Percentiles rank a stretch among this genome's conserved stretches.
phyloP scores from a whole-genome alignment of 2,329 filamentous ascomycete genomes.

The Hyphodiscus sp. region DNA sequence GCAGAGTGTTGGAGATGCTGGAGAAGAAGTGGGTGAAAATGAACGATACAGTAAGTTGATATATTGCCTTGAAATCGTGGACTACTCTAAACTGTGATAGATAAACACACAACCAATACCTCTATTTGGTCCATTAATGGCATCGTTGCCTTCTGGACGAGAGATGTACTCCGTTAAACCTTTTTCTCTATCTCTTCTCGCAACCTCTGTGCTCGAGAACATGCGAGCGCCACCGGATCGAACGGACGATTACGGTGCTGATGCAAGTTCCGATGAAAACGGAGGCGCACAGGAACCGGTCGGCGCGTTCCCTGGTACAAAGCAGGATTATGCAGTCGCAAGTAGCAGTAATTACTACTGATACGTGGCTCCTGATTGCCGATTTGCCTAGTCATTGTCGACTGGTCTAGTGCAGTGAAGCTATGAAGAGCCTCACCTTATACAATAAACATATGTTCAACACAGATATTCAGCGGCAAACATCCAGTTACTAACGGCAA shows the following conservation, averaged over 20 bases:
- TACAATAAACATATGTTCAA: too few relatives aligned
- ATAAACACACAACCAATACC: conserved; percentile 77
- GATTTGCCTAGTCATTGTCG: too few relatives aligned
- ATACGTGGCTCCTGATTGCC: neutral
- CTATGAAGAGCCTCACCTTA: too few relatives aligned
- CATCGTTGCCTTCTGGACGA: conserved; percentile 78
- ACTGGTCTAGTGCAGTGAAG: too few relatives aligned
- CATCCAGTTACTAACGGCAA: too few relatives aligned
- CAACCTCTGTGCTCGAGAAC: conserved; percentile 54
- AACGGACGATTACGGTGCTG: conserved; percentile 36
- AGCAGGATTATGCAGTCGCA: conserved; percentile 32
- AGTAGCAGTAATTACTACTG: conserved; percentile 26
- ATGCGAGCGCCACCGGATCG: conserved; percentile 50
- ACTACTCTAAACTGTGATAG: conserved; percentile 35
- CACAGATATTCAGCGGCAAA: too few relatives aligned
- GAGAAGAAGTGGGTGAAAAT: conserved; percentile 85
- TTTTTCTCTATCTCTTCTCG: conserved; percentile 60
- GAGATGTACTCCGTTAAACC: conserved; percentile 72
- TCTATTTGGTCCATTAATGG: conserved; percentile 61
- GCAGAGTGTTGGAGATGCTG: conserved; percentile 77
- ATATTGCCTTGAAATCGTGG: conserved; percentile 1
- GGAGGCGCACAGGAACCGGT: conserved; percentile 27
- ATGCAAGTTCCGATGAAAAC: conserved; percentile 37
- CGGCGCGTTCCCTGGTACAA: conserved; percentile 46
- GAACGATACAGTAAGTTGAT: conserved; percentile 72